Evolutionary conservation across 169 alveolate genomes (phyloP).

Genomic region (Eimeria zaria): DNA sequence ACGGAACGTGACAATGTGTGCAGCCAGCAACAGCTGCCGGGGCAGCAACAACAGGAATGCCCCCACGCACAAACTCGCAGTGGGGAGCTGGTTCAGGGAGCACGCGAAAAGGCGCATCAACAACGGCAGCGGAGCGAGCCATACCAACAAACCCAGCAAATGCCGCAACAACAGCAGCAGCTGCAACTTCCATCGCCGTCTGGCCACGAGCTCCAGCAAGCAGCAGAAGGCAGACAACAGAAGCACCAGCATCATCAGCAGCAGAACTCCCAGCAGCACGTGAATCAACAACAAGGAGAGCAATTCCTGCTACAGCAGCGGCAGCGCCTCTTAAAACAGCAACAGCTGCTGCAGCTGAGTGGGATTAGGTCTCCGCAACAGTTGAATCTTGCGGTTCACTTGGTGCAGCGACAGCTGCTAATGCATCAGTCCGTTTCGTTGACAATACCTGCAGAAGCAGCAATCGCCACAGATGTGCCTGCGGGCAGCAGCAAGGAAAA

Average conservation of each 20-base stretch:
- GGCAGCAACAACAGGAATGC: neutral
- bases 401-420: constrained; percentile 66
- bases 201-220: neutral
- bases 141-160: neutral
- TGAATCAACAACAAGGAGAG: constrained; percentile 7
- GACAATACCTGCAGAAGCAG: constrained; percentile 13
- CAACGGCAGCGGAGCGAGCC: constrained; percentile 21
- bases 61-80: neutral
- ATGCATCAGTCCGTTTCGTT: neutral
- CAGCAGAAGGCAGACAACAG: neutral
- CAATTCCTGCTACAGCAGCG: neutral
- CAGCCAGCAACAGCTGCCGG: constrained; percentile 16
- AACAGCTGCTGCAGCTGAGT: constrained; percentile 35
- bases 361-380: neutral
- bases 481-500: neutral
- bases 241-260: constrained; percentile 19
- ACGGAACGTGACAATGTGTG: neutral
- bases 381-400: constrained; percentile 11
- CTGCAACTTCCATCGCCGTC: neutral
- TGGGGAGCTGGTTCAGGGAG: neutral
- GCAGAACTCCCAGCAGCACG: neutral
- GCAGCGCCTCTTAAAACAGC: constrained; percentile 62
- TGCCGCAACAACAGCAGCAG: constrained; percentile 6
- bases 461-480: neutral
- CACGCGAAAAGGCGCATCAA: neutral